Evolutionary conservation across 78 protist genomes (phyloP), one percentile per base, ranked within the genome.

Genomic region (Creolimax fragrantissima): DNA sequence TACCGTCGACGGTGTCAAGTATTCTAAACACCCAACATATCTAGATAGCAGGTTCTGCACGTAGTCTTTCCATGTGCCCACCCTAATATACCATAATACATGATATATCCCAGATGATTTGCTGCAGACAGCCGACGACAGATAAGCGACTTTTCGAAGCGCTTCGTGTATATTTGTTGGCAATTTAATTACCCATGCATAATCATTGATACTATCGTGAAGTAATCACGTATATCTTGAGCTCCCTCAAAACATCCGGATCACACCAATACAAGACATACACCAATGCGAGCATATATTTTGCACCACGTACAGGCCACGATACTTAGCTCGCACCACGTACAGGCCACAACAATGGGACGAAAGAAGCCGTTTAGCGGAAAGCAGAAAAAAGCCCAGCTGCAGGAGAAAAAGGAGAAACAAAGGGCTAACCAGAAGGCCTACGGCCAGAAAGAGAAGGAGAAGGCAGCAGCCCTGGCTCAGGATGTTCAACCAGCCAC

Each of bases 361-460:
- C 86, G 86, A 83, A 83, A 83, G 86, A 83, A 83, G 86, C 86
- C 86, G 42, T 83, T 83, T 41, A 83, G 86, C 35, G 86, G 86
- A 83, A 83, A 83, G 86, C 42, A 6, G 7, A 83, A 83, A 41
- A 83, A 83, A 24, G 86, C 6, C 1, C 86, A 83, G 86, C 7
- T 83, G 86, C 86, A 83, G 7, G 86, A 6, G 35, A 83, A 83
- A 11, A 83, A 83, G 86, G 86, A 83, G 86, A 83, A 83, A 11
- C 74, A 58, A 58, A 17, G 74, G 39, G 74, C 74, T 32, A 58
- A 24, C 24, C 74, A 32, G 39, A 58, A 24, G 24, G 74, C 74
- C 39, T 58, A 58, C 74, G 74, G 24, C 74, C 74, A 58, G 74
- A 58, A 24, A 17, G 39, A 58, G 74, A 24, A 17, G 74, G 39